Base-by-base conservation (phyloP, 2,329 filamentous ascomycete species). In the Aspergillus brasiliensis region DNA sequence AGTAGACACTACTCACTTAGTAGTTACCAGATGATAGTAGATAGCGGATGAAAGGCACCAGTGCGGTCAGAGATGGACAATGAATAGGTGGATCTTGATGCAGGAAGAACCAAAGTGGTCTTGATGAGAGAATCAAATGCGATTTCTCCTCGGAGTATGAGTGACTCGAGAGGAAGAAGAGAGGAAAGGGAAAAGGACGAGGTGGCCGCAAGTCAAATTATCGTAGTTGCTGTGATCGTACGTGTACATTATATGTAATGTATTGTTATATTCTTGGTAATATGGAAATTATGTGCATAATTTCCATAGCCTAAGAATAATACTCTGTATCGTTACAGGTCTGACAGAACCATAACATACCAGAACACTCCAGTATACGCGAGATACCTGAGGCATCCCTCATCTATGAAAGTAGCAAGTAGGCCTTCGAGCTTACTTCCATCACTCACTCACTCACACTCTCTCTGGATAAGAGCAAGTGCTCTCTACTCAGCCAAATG, bases 21-120 rank as follows among this genome's bases (percentile, higher is more conserved):
- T 42, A 19, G 17, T 11, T 21, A 44, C n/a, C n/a, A n/a, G n/a
- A n/a, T n/a, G n/a, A 19, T 44, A 23, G 19, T 8, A 23, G 11
- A 6, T 23, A 44, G 3, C 23, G 6, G n/a, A 23, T 44, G 40
- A 21, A 11, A 34, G 40, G 40, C 17, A 19, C 40, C 5, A 11
- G 40, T 44, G 40, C 40, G 40, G 40, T 25, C 38, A 47, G 21
- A 55, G 19, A 34, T 38, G 37, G 48, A 57, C 28, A 28, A 47
- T 57, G 54, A 44, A 42, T 27, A 19, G 42, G 31, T 57, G 44
- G 54, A 38, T 38, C 28, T 8, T 19, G 17, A 56, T 44, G 40
- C 40, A 44, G n/a, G 15, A 11, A 44, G 5, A 8, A 27, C 19
- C 21, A 47, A 51, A 51, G 23, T 51, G 25, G n/a, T 19, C 5